Evolutionary conservation across 2,329 filamentous ascomycete genomes (phyloP).

Genomic region (Dactylellina leptospora): DNA sequence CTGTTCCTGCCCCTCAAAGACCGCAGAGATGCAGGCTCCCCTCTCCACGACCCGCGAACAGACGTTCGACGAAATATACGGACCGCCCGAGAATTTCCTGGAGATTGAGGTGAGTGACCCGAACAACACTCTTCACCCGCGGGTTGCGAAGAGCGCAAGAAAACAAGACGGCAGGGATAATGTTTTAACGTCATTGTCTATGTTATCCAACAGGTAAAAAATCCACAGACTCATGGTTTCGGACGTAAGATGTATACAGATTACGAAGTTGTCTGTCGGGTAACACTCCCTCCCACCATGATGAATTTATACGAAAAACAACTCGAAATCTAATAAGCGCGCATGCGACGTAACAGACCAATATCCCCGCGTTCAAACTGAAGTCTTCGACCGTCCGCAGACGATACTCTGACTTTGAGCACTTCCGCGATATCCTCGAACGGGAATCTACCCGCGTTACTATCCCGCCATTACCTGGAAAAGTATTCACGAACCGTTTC

Average conservation of each 20-base stretch:
- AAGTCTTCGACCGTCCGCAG: slow-evolving; percentile 81
- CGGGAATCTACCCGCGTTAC: slow-evolving; percentile 92
- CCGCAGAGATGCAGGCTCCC: slow-evolving; percentile 66
- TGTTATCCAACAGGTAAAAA: too few relatives aligned
- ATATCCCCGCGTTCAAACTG: slow-evolving; percentile 94
- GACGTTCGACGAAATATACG: slow-evolving; percentile 99
- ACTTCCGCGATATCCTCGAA: slow-evolving; percentile 97
- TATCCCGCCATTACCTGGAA: slow-evolving; percentile 93
- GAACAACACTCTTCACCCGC: background rate
- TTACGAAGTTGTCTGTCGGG: slow-evolving; percentile 93
- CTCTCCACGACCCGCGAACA: slow-evolving; percentile 79
- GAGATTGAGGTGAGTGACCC: slow-evolving; percentile 82
- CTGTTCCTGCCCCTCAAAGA: too few relatives aligned
- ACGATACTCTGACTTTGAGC: slow-evolving; percentile 97
- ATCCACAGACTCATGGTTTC: slow-evolving; percentile 92
- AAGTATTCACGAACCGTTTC: slow-evolving; percentile 98
- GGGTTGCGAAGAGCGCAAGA: too few relatives aligned
- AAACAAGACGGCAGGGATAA: too few relatives aligned
- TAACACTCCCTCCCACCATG: slow-evolving; percentile 15
- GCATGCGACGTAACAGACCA: slow-evolving; percentile 67
- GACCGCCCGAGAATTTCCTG: slow-evolving; percentile 96
- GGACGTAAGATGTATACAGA: slow-evolving; percentile 97
- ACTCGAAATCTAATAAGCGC: background rate
- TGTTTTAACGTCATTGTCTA: too few relatives aligned
- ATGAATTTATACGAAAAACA: background rate